Evolutionary conservation across 179 eudicot species (phyloP).

Genomic region (Vitellaria paradoxa): DNA sequence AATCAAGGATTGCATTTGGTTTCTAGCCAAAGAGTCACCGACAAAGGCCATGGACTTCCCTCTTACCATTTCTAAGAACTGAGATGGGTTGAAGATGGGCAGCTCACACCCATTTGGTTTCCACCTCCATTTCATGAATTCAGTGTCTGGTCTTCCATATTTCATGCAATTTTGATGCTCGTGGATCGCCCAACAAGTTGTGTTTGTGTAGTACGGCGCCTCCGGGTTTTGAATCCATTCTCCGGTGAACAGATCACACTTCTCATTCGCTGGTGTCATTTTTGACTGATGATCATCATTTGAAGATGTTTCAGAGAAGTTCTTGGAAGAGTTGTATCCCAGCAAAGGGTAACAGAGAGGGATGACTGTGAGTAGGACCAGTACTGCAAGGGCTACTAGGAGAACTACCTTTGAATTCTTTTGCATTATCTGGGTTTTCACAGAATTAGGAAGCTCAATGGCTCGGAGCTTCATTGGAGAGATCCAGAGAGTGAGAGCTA

Average conservation of each 20-base stretch:
- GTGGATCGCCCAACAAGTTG: slow-evolving; percentile 18
- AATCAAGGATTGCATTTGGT: slow-evolving; percentile 25
- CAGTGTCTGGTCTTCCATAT: slow-evolving; percentile 12
- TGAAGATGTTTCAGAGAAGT: slow-evolving; percentile 11
- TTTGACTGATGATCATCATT: not conserved
- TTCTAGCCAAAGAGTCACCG: slow-evolving; percentile 24
- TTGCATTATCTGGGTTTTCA: slow-evolving; percentile 22
- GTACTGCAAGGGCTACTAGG: slow-evolving; percentile 21
- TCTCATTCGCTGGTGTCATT: not conserved
- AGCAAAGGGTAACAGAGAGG: slow-evolving; percentile 39
- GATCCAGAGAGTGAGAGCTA: not conserved
- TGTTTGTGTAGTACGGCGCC: slow-evolving; percentile 23
- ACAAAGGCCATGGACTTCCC: slow-evolving; percentile 23
- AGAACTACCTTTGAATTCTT: slow-evolving; percentile 32
- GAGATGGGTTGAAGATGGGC: slow-evolving; percentile 13
- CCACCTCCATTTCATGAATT: slow-evolving; percentile 16
- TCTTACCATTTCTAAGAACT: slow-evolving; percentile 23
- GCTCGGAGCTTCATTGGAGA: slow-evolving; percentile 31
- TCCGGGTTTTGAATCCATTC: slow-evolving; percentile 15
- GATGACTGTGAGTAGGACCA: slow-evolving; percentile 31
- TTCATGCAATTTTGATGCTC: slow-evolving; percentile 20
- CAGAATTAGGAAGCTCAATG: slow-evolving; percentile 28
- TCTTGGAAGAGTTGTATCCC: slow-evolving; percentile 14
- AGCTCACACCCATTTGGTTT: slow-evolving; percentile 20
- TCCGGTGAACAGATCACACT: slow-evolving; percentile 18